phyloP scores from a whole-genome alignment of 495 filamentous ascomycete species.

The Aspergillus olivimuriae region DNA sequence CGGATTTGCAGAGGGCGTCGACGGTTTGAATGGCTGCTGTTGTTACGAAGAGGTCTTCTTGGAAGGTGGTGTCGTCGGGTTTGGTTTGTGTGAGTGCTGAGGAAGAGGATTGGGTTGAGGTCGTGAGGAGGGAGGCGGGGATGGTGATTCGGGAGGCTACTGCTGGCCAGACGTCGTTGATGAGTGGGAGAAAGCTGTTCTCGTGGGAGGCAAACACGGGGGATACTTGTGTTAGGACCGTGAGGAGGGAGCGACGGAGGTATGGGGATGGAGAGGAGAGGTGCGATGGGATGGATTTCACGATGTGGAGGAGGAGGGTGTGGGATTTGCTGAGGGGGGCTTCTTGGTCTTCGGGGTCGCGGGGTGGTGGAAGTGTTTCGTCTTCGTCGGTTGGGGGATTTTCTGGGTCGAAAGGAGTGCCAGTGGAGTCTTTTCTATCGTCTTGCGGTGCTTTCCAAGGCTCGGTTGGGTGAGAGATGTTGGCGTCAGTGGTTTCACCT shows the following conservation, averaged over 20 bases:
- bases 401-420: slow-evolving; percentile 23
- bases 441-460: slow-evolving; percentile 30
- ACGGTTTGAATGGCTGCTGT: slow-evolving; percentile 62
- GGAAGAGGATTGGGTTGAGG: slow-evolving; percentile 5
- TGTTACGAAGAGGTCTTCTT: slow-evolving; percentile 69
- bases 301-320: slow-evolving; percentile 59
- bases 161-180: slow-evolving; percentile 85
- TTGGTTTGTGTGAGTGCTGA: slow-evolving; percentile 4
- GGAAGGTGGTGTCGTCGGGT: slow-evolving; percentile 21
- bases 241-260: slow-evolving; percentile 69
- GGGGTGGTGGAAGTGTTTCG: slow-evolving; percentile 33
- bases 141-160: slow-evolving; percentile 56
- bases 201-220: slow-evolving; percentile 66
- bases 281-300: slow-evolving; percentile 70
- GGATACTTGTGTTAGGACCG: slow-evolving; percentile 62
- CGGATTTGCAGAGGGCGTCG: slow-evolving; percentile 47
- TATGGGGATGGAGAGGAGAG: slow-evolving; percentile 75
- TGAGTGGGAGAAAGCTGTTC: slow-evolving; percentile 75
- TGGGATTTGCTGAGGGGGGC: slow-evolving; percentile 50
- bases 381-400: slow-evolving; percentile 30
- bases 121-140: slow-evolving; percentile 33
- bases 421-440: slow-evolving; percentile 21
- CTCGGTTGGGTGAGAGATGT: slow-evolving; percentile 27
- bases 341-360: slow-evolving; percentile 46
- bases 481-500: slow-evolving; percentile 22